Conservation (phyloP, 2,329 filamentous ascomycete genomes). For the Diaporthe sp. region DNA sequence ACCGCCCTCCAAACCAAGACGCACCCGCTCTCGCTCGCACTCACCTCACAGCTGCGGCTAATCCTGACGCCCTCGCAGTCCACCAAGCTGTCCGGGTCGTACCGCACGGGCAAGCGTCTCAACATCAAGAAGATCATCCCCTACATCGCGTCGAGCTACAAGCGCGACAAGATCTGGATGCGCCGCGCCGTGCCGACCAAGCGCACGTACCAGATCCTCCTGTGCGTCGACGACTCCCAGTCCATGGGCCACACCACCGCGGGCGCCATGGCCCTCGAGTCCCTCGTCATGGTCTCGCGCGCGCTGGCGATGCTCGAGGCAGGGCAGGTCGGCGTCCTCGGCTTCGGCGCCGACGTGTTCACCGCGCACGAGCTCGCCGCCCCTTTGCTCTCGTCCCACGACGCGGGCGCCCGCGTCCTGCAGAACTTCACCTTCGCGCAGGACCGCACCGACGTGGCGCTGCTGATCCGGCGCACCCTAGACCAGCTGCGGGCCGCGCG, state of each 20-base stretch:
- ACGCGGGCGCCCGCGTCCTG: constrained; percentile 86
- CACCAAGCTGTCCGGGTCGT: constrained; percentile 95
- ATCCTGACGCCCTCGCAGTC: constrained; percentile 95
- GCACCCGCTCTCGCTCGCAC: constrained; percentile 84
- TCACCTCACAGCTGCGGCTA: constrained; percentile 94
- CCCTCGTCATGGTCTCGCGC: constrained; percentile 89
- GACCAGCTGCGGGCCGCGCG: constrained; percentile 85
- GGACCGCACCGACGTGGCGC: constrained; percentile 85
- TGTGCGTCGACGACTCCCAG: constrained; percentile 95
- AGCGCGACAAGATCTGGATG: constrained; percentile 99
- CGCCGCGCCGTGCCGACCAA: constrained; percentile 91
- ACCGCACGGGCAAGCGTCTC: constrained; percentile 96
- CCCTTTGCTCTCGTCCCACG: constrained; percentile 81
- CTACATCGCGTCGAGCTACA: constrained; percentile 98
- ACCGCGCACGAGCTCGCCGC: constrained; percentile 88
- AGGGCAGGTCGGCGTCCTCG: constrained; percentile 90
- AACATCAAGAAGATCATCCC: constrained; percentile 99
- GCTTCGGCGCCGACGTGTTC: constrained; percentile 87
- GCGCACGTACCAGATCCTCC: constrained; percentile 95
- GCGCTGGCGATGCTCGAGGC: constrained; percentile 93
- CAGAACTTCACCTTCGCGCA: constrained; percentile 89
- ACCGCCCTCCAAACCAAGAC: constrained; percentile 85
- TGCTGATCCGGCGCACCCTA: constrained; percentile 82
- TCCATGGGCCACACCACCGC: constrained; percentile 89
- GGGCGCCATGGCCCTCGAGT: constrained; percentile 89